Conservation (phyloP, 371 early-diverging fungal genomes). For the Parasitella parasitica region DNA sequence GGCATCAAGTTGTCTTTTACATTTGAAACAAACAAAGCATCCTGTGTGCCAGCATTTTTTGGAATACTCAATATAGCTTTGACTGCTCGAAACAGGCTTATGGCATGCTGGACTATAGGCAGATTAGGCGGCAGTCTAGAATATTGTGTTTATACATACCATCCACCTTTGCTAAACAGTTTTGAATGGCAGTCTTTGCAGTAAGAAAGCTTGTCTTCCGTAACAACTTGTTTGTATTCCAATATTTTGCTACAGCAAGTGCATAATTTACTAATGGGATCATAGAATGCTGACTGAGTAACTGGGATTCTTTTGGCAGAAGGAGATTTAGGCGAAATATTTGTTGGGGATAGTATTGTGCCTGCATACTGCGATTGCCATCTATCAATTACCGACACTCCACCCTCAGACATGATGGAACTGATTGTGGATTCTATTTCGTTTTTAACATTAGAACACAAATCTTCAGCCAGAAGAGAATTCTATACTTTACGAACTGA, state of each 20-base stretch:
- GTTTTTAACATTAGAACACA: too few species aligned
- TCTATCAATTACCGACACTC: slow-evolving; percentile 37
- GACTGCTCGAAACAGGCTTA: slow-evolving; percentile 40
- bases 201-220: slow-evolving; percentile 19
- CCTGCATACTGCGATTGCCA: slow-evolving; percentile 54
- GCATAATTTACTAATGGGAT: slow-evolving; percentile 10
- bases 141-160: slow-evolving; percentile 22
- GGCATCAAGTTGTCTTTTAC: slow-evolving; percentile 26
- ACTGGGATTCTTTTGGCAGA: slow-evolving; percentile 25
- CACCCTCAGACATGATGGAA: slow-evolving; percentile 37
- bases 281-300: slow-evolving; percentile 23
- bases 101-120: slow-evolving; percentile 39
- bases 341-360: slow-evolving; percentile 36
- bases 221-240: not conserved
- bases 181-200: slow-evolving; percentile 39
- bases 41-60: slow-evolving; percentile 50
- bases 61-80: slow-evolving; percentile 47
- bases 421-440: slow-evolving; percentile 56
- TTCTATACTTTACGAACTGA: slow-evolving; percentile 46
- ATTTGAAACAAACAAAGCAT: slow-evolving; percentile 52
- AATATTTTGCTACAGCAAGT: slow-evolving; percentile 17
- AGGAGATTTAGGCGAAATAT: slow-evolving; percentile 24
- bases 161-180: slow-evolving; percentile 30
- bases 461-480: not conserved
- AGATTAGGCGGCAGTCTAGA: not conserved